phyloP scores from a whole-genome alignment of 2,329 filamentous ascomycete genomes.

The Anthostomella pinea region DNA sequence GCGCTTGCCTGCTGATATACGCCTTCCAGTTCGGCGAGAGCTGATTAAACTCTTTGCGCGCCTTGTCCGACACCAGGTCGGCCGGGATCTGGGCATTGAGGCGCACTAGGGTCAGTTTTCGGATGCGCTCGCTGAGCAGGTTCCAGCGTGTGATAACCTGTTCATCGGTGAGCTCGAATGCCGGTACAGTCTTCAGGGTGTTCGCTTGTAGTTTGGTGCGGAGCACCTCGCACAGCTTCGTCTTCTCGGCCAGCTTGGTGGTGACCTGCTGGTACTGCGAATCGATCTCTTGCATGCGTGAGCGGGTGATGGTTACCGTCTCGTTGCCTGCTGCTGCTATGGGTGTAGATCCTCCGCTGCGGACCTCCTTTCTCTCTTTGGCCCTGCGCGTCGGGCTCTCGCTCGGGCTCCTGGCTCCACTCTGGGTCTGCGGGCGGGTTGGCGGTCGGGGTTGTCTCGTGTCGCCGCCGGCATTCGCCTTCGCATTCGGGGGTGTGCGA shows the following conservation, averaged over 20 bases:
- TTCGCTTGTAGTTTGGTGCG: conserved; percentile 9
- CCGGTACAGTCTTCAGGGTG: not conserved
- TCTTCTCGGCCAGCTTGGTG: conserved; percentile 18
- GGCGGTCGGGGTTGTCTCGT: not conserved
- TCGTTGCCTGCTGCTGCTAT: conserved; percentile 7
- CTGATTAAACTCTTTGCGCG: conserved; percentile 18
- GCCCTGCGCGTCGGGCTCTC: conserved; percentile 1
- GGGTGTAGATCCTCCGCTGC: not conserved
- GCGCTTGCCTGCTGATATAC: conserved; percentile 19
- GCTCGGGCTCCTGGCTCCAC: no score
- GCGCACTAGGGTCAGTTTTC: conserved; percentile 17
- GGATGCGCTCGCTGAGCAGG: conserved; percentile 20
- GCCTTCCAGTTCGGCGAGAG: conserved; percentile 27
- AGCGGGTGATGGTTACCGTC: conserved; percentile 16
- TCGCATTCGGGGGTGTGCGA: conserved; percentile 1
- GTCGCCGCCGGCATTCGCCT: not conserved
- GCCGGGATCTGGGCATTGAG: conserved; percentile 18
- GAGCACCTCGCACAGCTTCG: conserved; percentile 15
- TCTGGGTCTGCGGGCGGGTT: no score
- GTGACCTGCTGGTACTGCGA: conserved; percentile 12
- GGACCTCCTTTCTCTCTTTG: no score
- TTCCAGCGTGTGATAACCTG: conserved; percentile 19
- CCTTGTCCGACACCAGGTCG: conserved; percentile 14
- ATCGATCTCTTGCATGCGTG: conserved; percentile 17
- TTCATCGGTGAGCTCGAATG: conserved; percentile 16